Base-by-base conservation (phyloP, 805 yeast species). In the Nakazawaea wickerhamii region DNA sequence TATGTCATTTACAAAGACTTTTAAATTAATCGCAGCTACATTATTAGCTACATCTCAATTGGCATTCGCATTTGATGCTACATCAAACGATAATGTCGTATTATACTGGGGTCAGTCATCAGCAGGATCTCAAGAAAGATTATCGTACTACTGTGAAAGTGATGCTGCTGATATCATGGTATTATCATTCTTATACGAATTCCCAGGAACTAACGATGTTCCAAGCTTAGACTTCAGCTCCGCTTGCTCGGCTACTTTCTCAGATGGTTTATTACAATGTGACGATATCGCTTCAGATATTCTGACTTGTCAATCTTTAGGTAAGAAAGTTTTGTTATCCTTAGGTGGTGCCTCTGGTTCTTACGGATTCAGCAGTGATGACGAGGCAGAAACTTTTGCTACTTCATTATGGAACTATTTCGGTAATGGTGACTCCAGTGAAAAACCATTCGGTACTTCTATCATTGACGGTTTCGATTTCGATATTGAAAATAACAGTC, bases 91-190 rank as follows among this genome's bases (percentile, higher is more conserved):
- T 25, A 84, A 85, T 50, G 76, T 87, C 30, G 96, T 83, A 18
- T 70, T 84, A 6, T 88, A 88, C 64, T 88, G 96, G 96, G 96
- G 96, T 41, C 95, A 88, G 63, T 75, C 77, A 53, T 78, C 91
- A 13, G 80, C 75, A n/a, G 86, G 86, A 6, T 67, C 46, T 27
- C 79, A 77, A 51, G 55, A 66, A 27, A 55, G 61, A 4, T 61
- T 78, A 5, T 61, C 70, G 2, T 61, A 68, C 37, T 86, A 86
- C 67, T 88, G 96, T 70, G 66, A 69, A 45, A 69, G 78, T 39
- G 75, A 77, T 43, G 71, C 77, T 37, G 88, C 85, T 20, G 95
- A 86, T 52, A 78, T 85, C 41, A 68, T 83, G 44, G 55, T 89
- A 10, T 55, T 89, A 26, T 75, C 96, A 1, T 90, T 90, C 63